These are phyloP conservation scores for Aspergillus sp. DNA, from an alignment of 2,329 filamentous ascomycete genomes.

Conservation along the genomic window DNA sequence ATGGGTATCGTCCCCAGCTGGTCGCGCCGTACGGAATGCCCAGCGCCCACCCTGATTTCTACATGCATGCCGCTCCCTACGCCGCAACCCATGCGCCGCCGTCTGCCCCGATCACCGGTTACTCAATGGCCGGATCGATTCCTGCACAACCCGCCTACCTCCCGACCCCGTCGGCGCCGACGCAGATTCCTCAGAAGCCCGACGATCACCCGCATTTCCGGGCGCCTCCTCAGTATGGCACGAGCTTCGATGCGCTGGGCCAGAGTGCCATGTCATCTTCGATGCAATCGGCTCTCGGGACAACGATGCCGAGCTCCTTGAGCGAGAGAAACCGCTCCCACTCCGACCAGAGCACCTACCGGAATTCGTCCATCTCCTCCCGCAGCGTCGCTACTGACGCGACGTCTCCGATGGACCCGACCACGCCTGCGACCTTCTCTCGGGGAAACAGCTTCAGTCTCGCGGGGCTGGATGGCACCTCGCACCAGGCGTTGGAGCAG, in stretches of 20 bases:
- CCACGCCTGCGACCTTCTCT: constrained; percentile 35
- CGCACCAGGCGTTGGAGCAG: constrained; percentile 29
- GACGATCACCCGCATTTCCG: constrained; percentile 39
- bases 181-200: constrained; percentile 30
- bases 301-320: constrained; percentile 29
- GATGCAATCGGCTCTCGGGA: constrained; percentile 30
- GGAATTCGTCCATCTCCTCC: constrained; percentile 39
- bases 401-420: constrained; percentile 37
- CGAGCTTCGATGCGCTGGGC: constrained; percentile 34
- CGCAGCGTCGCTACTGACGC: constrained; percentile 37
- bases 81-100: constrained; percentile 33
- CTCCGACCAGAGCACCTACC: constrained; percentile 37
- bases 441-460: constrained; percentile 36
- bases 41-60: constrained; percentile 34
- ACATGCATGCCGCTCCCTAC: constrained; percentile 34
- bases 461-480: constrained; percentile 28
- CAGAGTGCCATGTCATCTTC: constrained; percentile 33
- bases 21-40: constrained; percentile 36
- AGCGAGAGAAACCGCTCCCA: constrained; percentile 36
- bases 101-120: constrained; percentile 30
- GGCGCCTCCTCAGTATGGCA: constrained; percentile 27
- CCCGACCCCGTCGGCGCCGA: constrained; percentile 27
- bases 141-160: constrained; percentile 34
- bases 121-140: constrained; percentile 33
- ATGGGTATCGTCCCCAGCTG: constrained; percentile 41